Evolutionary conservation across 23 red algal genomes (phyloP).

Genomic region (Chondrus crispus): DNA sequence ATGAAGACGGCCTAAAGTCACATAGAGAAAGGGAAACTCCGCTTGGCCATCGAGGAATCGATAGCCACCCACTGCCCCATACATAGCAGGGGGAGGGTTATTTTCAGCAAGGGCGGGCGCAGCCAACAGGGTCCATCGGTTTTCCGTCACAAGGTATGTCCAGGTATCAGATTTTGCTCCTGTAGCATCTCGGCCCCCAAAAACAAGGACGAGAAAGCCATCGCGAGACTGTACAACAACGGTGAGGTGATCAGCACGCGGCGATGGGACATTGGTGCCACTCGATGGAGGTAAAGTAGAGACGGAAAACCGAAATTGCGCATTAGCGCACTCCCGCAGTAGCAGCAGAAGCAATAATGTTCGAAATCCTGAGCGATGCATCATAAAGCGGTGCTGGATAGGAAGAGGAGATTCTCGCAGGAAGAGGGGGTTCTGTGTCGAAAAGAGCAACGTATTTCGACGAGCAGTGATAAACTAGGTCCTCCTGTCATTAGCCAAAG

Average conservation of each 20-base stretch:
- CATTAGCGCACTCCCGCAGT: no score
- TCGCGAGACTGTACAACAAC: slow-evolving; percentile 29
- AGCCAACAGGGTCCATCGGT: slow-evolving; percentile 30
- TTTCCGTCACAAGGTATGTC: slow-evolving; percentile 32
- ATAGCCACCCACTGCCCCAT: slow-evolving; percentile 38
- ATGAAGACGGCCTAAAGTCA: not conserved
- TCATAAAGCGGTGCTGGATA: no score
- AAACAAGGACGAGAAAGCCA: slow-evolving; percentile 23
- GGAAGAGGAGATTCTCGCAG: no score
- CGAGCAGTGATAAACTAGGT: no score
- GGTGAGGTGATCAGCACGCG: slow-evolving; percentile 43
- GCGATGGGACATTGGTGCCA: not conserved
- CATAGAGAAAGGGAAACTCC: slow-evolving; percentile 29
- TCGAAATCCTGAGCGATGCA: no score
- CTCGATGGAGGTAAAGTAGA: not conserved
- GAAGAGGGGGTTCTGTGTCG: no score
- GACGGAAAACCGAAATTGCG: slow-evolving; percentile 29
- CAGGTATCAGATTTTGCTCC: slow-evolving; percentile 46
- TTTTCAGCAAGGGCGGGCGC: not conserved
- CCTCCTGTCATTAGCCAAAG: no score
- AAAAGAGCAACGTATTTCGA: no score
- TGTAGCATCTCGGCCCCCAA: slow-evolving; percentile 14
- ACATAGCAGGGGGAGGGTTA: slow-evolving; percentile 32
- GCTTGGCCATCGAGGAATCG: slow-evolving; percentile 28
- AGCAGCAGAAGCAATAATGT: no score